phyloP scores from a whole-genome alignment of 2,329 filamentous ascomycete species.

The Rutstroemia sp. region DNA sequence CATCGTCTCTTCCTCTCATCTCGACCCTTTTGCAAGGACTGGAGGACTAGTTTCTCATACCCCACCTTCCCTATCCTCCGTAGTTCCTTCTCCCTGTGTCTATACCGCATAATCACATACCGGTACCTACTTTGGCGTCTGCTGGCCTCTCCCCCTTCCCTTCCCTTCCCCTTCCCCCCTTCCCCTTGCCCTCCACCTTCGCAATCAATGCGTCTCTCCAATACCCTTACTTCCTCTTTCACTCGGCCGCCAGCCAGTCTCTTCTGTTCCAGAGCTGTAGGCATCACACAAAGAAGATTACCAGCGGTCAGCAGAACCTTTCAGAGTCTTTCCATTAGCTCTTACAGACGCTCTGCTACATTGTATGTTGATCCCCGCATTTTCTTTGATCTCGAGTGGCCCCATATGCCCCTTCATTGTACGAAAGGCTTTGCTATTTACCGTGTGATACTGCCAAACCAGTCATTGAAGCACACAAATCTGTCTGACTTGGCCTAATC shows the following conservation, averaged over 20 bases:
- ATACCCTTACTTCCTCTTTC: constrained; percentile 18
- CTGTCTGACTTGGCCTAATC: not conserved
- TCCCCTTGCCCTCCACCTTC: not conserved
- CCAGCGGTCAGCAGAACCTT: constrained; percentile 10
- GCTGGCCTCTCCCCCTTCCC: not conserved
- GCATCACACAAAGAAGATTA: constrained; percentile 18
- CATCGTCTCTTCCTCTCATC: not conserved
- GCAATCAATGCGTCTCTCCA: constrained; percentile 26
- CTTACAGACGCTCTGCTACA: constrained; percentile 5
- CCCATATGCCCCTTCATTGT: not conserved
- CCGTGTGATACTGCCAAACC: not conserved
- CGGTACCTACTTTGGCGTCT: not conserved
- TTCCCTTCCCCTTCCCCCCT: no score
- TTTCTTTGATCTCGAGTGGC: not conserved
- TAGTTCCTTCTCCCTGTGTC: not conserved
- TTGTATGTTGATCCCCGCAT: constrained; percentile 4
- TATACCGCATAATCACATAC: not conserved
- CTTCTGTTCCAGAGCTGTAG: constrained; percentile 9
- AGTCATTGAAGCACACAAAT: not conserved
- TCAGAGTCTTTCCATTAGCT: constrained; percentile 5
- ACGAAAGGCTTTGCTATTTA: not conserved
- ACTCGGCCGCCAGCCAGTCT: constrained; percentile 20
- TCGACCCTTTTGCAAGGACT: not conserved
- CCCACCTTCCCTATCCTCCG: not conserved
- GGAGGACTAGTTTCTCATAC: not conserved